Base-by-base conservation (phyloP, 2,329 filamentous ascomycete species). In the Alternaria infectoria region DNA sequence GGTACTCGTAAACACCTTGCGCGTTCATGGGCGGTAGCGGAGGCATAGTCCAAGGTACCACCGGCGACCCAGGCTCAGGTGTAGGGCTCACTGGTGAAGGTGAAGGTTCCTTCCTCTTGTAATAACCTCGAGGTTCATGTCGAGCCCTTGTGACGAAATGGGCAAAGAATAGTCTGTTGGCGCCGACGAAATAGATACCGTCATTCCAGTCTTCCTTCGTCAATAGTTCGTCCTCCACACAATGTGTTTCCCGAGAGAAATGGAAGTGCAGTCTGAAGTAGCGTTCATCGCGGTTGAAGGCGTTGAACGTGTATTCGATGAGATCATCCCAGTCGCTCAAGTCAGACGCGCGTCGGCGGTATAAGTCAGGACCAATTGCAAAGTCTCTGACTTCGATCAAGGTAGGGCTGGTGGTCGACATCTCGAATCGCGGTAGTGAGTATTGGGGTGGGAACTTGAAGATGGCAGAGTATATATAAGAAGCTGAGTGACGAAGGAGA, bases 301-400 rank as follows among this genome's bases (percentile, higher is more conserved):
- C 25, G 25, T 15, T 30, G 44, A 59, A 59, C 3, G 47, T 32
- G 15, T 30, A 45, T 2, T 54, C 47, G 17, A 62, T n/a, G 17
- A 59, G 28, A 11, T 49, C 50, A 15, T 55, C 44, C 43, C 30
- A 62, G 13, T 28, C 9, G 15, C 45, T n/a, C 17, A 55, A 23
- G 10, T 30, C 43, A 5, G 43, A 62, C 6, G 50, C 30, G 36
- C 56, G 32, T 15, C 57, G 49, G 13, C 55, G 32, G 23, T 52
- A 49, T 12, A 30, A 44, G 10, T 26, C 21, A 11, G 49, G 5
- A 11, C 23, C 15, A 19, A 17, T 21, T 15, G 13, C 23, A 13
- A 49, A 62, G 49, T 62, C 50, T n/a, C 60, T 56, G 15, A 62
- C 19, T 17, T 54, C 45, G 36, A 54, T 58, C 19, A 40, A 55